Conservation (phyloP, 2,329 filamentous ascomycete species). For the Colletotrichum sp. region DNA sequence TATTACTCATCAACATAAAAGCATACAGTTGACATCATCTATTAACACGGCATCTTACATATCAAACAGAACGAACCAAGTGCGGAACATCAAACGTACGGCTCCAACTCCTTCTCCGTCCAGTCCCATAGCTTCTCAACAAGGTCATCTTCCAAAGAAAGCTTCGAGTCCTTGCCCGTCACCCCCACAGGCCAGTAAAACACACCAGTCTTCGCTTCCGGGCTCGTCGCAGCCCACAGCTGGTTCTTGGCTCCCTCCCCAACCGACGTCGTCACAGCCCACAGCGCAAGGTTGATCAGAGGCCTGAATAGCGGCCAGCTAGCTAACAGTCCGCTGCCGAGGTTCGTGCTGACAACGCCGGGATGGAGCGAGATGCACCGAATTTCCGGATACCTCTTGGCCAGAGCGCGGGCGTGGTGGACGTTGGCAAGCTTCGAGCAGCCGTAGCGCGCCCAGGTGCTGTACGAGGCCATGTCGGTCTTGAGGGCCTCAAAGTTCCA, state of each 20-base stretch:
- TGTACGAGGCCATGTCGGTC: conserved; percentile 26
- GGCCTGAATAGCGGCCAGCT: conserved; percentile 11
- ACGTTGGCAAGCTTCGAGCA: conserved; percentile 41
- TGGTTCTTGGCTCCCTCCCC: conserved; percentile 19
- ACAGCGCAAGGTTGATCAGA: background rate
- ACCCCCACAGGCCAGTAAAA: conserved; percentile 39
- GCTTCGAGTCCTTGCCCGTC: conserved; percentile 23
- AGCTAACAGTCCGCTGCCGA: conserved; percentile 17
- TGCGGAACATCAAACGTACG: background rate
- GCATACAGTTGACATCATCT: background rate
- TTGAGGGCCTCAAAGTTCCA: conserved; percentile 23
- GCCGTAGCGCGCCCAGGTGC: conserved; percentile 51
- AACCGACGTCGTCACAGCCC: background rate
- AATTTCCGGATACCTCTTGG: conserved; percentile 42
- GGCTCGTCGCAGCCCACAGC: conserved; percentile 20
- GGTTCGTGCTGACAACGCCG: conserved; percentile 32
- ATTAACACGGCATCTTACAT: background rate
- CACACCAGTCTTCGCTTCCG: conserved; percentile 28
- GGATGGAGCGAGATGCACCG: conserved; percentile 54
- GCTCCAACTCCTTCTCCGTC: conserved; percentile 35
- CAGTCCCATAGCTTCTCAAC: conserved; percentile 38
- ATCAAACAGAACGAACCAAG: background rate
- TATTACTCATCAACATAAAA: background rate
- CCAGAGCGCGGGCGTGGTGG: conserved; percentile 24
- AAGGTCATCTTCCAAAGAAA: conserved; percentile 30